Conservation (phyloP, 2,329 filamentous ascomycete species). For the Sphaerostilbella broomeana region DNA sequence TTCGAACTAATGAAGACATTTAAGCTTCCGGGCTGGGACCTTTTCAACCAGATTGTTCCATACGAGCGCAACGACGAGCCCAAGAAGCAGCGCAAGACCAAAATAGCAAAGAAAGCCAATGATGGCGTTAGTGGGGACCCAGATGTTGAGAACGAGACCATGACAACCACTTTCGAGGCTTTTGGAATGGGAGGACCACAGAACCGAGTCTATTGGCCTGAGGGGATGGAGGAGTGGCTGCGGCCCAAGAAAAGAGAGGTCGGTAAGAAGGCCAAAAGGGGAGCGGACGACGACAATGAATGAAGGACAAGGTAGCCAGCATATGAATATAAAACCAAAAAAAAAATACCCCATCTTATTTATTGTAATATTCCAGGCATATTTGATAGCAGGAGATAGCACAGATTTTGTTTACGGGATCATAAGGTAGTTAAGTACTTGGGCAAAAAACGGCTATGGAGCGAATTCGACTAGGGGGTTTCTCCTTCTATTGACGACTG, state of each 20-base stretch:
- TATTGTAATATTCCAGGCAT: no score
- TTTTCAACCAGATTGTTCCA: conserved; percentile 70
- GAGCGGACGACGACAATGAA: neutral
- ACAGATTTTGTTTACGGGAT: no score
- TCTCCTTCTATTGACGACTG: no score
- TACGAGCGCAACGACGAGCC: conserved; percentile 70
- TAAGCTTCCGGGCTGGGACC: conserved; percentile 72
- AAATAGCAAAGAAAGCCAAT: conserved; percentile 32
- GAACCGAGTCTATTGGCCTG: conserved; percentile 81
- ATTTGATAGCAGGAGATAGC: no score
- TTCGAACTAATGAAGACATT: conserved; percentile 90
- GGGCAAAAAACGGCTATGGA: no score
- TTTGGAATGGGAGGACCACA: conserved; percentile 81
- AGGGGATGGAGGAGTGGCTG: conserved; percentile 85
- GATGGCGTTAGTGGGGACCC: conserved; percentile 29
- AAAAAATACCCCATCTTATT: no score
- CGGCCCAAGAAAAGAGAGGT: conserved; percentile 68
- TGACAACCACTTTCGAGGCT: conserved; percentile 58
- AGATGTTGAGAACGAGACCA: conserved; percentile 32
- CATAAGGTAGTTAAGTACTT: no score
- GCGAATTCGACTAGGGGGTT: no score
- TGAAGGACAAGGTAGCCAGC: neutral
- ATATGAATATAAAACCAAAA: neutral
- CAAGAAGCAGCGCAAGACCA: conserved; percentile 36
- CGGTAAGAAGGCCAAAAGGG: conserved; percentile 27